phyloP scores from a whole-genome alignment of 345 rosid species.

The Populus nigra region DNA sequence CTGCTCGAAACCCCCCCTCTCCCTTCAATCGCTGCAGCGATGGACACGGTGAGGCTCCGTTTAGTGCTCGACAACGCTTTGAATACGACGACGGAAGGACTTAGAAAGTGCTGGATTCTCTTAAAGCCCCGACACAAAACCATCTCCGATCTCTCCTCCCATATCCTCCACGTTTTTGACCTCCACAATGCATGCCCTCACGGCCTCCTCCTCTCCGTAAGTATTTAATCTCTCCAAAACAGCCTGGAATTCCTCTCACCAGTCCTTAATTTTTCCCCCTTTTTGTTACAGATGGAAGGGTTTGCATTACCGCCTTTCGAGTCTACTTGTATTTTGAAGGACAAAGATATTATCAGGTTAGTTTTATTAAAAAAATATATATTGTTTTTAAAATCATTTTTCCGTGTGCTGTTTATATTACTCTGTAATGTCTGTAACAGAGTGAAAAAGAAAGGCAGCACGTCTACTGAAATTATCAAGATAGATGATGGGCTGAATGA shows the following conservation, averaged over 20 bases:
- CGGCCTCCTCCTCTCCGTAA: constrained; percentile 74
- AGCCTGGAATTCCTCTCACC: background rate
- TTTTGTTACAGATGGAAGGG: constrained; percentile 78
- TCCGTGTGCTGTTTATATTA: background rate
- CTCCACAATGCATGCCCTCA: constrained; percentile 62
- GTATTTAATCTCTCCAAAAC: background rate
- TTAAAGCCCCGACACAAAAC: constrained; percentile 64
- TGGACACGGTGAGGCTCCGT: constrained; percentile 63
- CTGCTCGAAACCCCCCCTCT: background rate
- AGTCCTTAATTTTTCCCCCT: background rate
- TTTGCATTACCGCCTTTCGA: constrained; percentile 84
- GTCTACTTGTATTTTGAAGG: constrained; percentile 66
- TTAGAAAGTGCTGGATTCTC: constrained; percentile 74
- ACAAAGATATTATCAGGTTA: constrained; percentile 75
- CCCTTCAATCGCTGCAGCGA: constrained; percentile 22
- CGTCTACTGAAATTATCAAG: constrained; percentile 26
- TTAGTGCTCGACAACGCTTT: constrained; percentile 50
- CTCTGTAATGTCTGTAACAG: constrained; percentile 30
- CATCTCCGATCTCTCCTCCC: constrained; percentile 62
- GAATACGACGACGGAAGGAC: constrained; percentile 55
- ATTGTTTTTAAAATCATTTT: background rate
- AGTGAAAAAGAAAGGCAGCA: constrained; percentile 52
- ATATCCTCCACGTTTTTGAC: constrained; percentile 50
- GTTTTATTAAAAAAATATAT: constrained; percentile 2
- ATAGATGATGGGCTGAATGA: constrained; percentile 28